Base-by-base conservation (phyloP, 805 yeast genomes). In the Zygosaccharomyces gambellarensis region DNA sequence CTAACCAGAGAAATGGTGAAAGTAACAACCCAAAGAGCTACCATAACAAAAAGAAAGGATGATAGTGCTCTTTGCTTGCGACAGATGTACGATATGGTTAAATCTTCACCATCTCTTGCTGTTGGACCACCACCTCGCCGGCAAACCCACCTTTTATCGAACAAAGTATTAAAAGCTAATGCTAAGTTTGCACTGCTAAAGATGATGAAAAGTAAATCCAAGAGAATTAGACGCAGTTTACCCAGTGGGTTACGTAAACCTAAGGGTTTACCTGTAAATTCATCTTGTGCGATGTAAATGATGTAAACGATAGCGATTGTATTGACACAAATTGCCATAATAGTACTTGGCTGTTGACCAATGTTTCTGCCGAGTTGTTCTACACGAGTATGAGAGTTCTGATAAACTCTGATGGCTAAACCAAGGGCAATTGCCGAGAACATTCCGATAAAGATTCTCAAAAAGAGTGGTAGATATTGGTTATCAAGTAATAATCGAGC, bases 261-360 rank as follows among this genome's bases (percentile, higher is more conserved):
- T 43, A 94, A 67, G 0, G 98, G 99, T 63, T 88, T 85, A 11
- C 97, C 95, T 22, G 83, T 78, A 67, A 88, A 92, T 67, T 94
- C 99, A 67, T 94, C 98, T 60, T 81, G 82, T 2, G 96, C 82
- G 64, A 92, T 87, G 67, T 87, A 90, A 3, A 83, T 69, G 48
- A 90, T 76, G 63, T 94, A 94, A 0, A 81, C 77, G 23, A 88
- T 69, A 2, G 96, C 96, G 53, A 82, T 73, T 27, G 88, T 72
- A 61, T 90, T 92, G 3, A 92, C 95, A 46, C 82, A 82, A 2
- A 94, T 78, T 3, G 97, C 94, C 95, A 94, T 89, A 40, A 90
- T 82, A 0, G 98, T 87, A 58, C 96, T 84, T 14, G 99, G 85
- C 61, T 87, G 90, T 62, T 87, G 95, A 6, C 77, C 72, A 6